Evolutionary conservation across 73 alveolate species (phyloP), one percentile per base, ranked within the genome.

Genomic region (Blepharisma japonicum): DNA sequence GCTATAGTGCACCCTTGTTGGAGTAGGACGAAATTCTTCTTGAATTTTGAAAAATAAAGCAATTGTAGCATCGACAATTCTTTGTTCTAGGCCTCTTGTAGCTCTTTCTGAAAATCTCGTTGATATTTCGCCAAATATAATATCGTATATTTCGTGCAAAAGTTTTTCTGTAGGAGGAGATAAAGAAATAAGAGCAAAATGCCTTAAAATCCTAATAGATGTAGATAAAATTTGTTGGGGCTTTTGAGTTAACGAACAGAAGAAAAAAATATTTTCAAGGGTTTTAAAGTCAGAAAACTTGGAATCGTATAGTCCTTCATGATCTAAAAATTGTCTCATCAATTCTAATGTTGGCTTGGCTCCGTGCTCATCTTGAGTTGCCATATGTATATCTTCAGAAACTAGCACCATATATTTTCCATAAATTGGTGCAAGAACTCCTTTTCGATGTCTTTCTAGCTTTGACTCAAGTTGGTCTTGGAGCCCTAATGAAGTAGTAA

Each of bases 331-430:
- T 82, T 96, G 95, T 78, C 99, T 94, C 20, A 96, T 83, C 47
- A 96, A 86, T 90, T 96, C 99, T 20, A 94, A 91, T 5, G 99
- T 98, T 6, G 98, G 99, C 79, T 94, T 96, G 6, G 99, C 98
- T 6, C 99, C 99, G 74, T 89, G 94, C 56, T 81, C 88, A 71
- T 95, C 90, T 77, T 95, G 96, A 84, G 92, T 91, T 14, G 98
- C 98, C 99, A 96, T 95, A 81, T 95, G 94, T 49, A 96, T 87
- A 84, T 91, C 98, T 79, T 87, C 97, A 4, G 89, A 91, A 77
- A 90, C 85, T 42, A 87, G 92, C 25, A 90, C 81, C 90, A 95
- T 86, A 45, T 92, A 89, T 78, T 91, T 82, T 27, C 99, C 98
- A 6, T 92, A 91, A 45, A 91, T 86, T 8, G 99, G 99, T 4